phyloP scores from a whole-genome alignment of 139 green algal species.

The Chlorella ohadii region DNA sequence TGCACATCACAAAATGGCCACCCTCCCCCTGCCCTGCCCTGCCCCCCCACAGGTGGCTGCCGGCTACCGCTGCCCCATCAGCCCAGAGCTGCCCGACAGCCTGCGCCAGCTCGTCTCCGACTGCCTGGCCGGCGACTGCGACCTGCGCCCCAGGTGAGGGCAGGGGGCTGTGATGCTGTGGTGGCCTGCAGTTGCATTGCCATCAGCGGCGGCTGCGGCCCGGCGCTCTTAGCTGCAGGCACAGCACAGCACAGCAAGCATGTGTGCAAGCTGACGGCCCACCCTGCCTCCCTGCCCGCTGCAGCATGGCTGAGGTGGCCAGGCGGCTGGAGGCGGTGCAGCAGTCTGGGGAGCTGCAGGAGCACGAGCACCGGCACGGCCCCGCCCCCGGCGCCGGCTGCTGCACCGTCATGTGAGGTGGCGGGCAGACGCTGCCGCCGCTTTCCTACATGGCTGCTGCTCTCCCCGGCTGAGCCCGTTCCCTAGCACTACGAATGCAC shows the following conservation, averaged over 20 bases:
- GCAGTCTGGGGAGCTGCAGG: not conserved
- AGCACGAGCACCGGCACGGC: not conserved
- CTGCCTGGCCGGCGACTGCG: not conserved
- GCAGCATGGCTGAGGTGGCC: not conserved
- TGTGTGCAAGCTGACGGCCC: no score
- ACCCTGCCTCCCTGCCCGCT: not conserved
- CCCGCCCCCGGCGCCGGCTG: not conserved
- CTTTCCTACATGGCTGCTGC: no score
- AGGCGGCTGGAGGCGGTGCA: not conserved
- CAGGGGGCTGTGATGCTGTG: no score
- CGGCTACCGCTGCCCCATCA: not conserved
- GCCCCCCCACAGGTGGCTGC: not conserved
- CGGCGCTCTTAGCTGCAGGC: no score
- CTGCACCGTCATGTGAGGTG: slow-evolving; percentile 9
- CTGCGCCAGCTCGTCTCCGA: not conserved
- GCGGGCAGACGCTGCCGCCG: not conserved
- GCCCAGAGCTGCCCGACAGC: not conserved
- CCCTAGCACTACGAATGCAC: no score
- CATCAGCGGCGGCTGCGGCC: no score
- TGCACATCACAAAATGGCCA: no score
- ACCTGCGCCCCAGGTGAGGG: not conserved
- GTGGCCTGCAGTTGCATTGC: no score
- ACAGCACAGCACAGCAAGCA: no score
- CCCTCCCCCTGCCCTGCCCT: not conserved
- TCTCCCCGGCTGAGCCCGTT: no score